These are phyloP conservation scores for Penstemon newberryi DNA, from an alignment of 257 asterid species.

Conservation along the genomic window DNA sequence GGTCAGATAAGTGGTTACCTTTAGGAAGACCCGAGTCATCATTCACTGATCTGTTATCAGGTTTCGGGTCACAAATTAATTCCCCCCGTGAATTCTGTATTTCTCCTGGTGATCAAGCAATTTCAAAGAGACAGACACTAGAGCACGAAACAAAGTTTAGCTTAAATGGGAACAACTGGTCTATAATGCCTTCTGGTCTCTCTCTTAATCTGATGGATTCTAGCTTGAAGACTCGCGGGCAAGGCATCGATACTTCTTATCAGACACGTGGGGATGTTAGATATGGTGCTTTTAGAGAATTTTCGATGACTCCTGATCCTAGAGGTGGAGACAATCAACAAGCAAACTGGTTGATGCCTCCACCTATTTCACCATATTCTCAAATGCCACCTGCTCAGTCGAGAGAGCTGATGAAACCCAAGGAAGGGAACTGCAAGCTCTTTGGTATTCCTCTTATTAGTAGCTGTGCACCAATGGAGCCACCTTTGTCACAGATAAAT, in stretches of 20 bases:
- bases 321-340: conserved; percentile 50
- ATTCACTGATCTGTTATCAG: conserved; percentile 70
- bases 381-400: conserved; percentile 51
- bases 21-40: conserved; percentile 67
- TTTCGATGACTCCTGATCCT: conserved; percentile 46
- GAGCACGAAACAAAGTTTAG: conserved; percentile 57
- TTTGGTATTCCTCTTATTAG: conserved; percentile 73
- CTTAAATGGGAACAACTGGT: conserved; percentile 54
- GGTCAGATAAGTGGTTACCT: conserved; percentile 61
- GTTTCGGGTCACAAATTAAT: conserved; percentile 65
- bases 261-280: conserved; percentile 47
- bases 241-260: conserved; percentile 40
- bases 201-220: conserved; percentile 77
- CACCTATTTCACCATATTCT: conserved; percentile 59
- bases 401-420: conserved; percentile 54
- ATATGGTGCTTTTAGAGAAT: conserved; percentile 49
- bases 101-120: conserved; percentile 48
- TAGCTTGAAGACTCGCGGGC: conserved; percentile 41
- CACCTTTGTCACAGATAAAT: conserved; percentile 36
- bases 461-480: conserved; percentile 42
- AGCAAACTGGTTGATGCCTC: conserved; percentile 73
- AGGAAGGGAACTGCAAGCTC: conserved; percentile 73
- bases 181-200: conserved; percentile 52
- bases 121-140: conserved; percentile 39
- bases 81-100: conserved; percentile 46